Base-by-base conservation (phyloP, 257 asterid genomes). In the Petunia secreta region DNA sequence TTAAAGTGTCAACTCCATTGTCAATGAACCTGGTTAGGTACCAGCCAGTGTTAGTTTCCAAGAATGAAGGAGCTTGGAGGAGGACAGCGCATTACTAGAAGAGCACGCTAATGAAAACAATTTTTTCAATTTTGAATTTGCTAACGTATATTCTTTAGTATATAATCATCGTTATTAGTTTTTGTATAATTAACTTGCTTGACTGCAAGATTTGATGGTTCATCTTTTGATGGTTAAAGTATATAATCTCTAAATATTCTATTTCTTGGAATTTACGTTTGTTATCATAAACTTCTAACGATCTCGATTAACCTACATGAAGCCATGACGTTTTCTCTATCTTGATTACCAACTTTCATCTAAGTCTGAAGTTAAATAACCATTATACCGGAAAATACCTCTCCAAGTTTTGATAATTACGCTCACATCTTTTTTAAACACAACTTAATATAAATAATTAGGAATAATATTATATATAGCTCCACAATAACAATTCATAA, bases 1-100 rank as follows among this genome's bases (percentile, higher is more conserved):
- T 71, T 71, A 48, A 71, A 71, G 77, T 48, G 0, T 48, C 59
- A 71, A 71, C 77, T 9, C 34, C 77, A 34, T 34, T 71, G 34
- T 71, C 77, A 10, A 48, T 71, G 60, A 71, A 71, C 0, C 25
- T 71, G 25, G 77, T 71, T 5, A 48, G 60, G 40, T 71, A 71
- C 3, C 44, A 48, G 1, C 77, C 60, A 11, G 34, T 71, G 43
- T 71, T 71, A 6, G 44, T 71, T 3, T 71, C 13, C 40, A 48
- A 48, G 43, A 68, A 68, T 68, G 76, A 44, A 4, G 76, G 38
- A 44, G 36, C n/a, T 4, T 44, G 76, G 77, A 10, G 40, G 58
- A 25, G 11, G 25, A 48, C 62, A 34, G 15, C 60, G 50, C 38
- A 48, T 69, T 41, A n/a, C 54, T 66, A 66, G 14, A 15, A 34